Conservation (phyloP, 495 filamentous ascomycete species). For the Aspergillus asperescens region DNA sequence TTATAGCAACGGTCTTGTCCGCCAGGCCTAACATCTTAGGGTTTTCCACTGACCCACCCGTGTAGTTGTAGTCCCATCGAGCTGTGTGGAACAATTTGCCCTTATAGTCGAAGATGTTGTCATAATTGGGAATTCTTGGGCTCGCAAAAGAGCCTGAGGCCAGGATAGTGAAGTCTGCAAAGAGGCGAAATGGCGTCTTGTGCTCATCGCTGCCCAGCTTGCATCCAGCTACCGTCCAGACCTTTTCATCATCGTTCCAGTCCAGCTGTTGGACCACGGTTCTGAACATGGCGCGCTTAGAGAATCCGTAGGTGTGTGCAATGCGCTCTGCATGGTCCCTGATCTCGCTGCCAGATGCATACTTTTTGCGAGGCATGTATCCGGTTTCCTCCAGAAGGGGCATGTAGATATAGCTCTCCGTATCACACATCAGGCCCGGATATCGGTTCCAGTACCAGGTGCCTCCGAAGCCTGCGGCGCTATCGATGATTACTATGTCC, state of each 20-base stretch:
- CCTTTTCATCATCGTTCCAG: background rate
- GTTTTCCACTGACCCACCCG: background rate
- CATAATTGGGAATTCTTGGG: constrained; percentile 23
- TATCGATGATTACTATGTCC: constrained; percentile 29
- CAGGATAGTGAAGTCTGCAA: no score
- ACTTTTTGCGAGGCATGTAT: constrained; percentile 27
- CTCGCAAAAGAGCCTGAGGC: constrained; percentile 10
- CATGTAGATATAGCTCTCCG: constrained; percentile 30
- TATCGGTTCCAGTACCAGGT: constrained; percentile 47
- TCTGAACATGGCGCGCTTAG: background rate
- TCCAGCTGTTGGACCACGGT: background rate
- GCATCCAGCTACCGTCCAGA: constrained; percentile 1
- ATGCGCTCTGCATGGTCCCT: constrained; percentile 23
- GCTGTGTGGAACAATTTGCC: constrained; percentile 33
- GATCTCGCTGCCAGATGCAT: constrained; percentile 23
- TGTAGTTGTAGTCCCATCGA: constrained; percentile 21
- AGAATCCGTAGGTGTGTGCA: constrained; percentile 29
- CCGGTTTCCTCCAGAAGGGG: constrained; percentile 56
- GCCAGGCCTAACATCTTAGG: constrained; percentile 27
- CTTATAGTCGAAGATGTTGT: constrained; percentile 12
- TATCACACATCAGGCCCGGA: constrained; percentile 29
- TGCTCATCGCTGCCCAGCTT: background rate
- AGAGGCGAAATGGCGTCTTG: background rate
- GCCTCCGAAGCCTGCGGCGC: constrained; percentile 45
- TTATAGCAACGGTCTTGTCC: constrained; percentile 41